Conservation (phyloP, 1,139 yeast species). For the Saccharomycopsis hybrid region DNA sequence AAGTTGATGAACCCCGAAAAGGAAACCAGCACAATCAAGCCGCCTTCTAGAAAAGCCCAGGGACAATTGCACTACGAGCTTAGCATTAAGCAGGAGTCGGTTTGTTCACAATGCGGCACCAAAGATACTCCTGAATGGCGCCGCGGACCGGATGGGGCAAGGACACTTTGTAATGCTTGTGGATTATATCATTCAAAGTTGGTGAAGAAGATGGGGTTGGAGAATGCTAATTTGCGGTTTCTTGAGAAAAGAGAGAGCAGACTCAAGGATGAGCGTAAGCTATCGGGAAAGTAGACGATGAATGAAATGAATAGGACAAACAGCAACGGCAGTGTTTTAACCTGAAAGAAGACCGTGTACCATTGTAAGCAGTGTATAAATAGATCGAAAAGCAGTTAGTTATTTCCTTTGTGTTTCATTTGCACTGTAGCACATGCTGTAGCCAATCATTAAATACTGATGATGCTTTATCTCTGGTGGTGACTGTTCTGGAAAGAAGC, state of each 20-base stretch:
- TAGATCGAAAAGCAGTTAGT: too few relatives aligned
- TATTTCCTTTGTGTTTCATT: too few relatives aligned
- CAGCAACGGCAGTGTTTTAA: too few relatives aligned
- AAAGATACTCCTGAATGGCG: conserved; percentile 82
- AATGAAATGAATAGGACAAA: not conserved
- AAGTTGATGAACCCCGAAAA: conserved; percentile 1
- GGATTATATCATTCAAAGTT: conserved; percentile 71
- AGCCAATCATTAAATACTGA: too few relatives aligned
- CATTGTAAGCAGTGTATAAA: too few relatives aligned
- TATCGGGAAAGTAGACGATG: conserved; percentile 1
- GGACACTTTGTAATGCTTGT: conserved; percentile 77
- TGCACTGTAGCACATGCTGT: too few relatives aligned
- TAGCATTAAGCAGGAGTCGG: conserved; percentile 12
- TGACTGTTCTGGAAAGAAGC: too few relatives aligned
- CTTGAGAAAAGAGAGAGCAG: conserved; percentile 9
- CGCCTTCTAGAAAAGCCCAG: conserved; percentile 17
- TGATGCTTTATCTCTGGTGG: too few relatives aligned
- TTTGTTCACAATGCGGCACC: conserved; percentile 57
- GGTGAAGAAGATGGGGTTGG: conserved; percentile 50
- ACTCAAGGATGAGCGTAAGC: conserved; percentile 2
- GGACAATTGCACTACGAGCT: conserved; percentile 19
- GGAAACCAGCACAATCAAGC: conserved; percentile 5
- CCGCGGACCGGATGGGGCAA: conserved; percentile 69
- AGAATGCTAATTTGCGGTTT: conserved; percentile 22
- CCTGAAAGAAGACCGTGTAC: too few relatives aligned